A percentile compares a stretch with the other conserved stretches of the same genome.
Conservation (phyloP, 306 rosid species). For the Trifolium subterraneum region DNA sequence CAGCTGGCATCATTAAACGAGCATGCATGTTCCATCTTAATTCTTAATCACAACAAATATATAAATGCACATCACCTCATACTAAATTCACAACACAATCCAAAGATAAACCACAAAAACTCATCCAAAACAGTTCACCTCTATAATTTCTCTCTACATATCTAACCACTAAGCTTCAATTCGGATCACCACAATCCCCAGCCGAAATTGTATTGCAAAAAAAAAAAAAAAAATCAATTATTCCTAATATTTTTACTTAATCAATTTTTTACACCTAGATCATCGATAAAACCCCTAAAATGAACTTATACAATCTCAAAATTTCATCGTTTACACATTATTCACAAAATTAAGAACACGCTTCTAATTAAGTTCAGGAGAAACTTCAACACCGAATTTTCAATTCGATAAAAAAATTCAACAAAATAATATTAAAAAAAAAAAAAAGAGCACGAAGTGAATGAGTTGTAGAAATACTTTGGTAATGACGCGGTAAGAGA, state of each 20-base stretch:
- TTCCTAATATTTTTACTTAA: constrained; percentile 16
- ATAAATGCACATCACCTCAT: background rate
- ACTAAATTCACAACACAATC: constrained; percentile 7
- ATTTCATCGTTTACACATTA: background rate
- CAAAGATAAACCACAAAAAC: background rate
- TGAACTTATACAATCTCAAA: constrained; percentile 18
- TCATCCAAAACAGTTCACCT: constrained; percentile 22
- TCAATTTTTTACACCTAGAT: constrained; percentile 2
- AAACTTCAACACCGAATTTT: constrained; percentile 29
- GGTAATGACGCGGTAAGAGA: constrained; percentile 94
- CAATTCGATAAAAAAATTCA: background rate
- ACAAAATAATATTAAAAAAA: background rate
- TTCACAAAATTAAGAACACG: background rate
- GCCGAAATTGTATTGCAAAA: background rate
- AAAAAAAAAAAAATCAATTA: background rate
- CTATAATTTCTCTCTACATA: constrained; percentile 1
- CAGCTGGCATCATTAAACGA: constrained; percentile 16
- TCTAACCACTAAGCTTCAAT: constrained; percentile 22
- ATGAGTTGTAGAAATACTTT: constrained; percentile 49
- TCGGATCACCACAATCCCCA: constrained; percentile 9
- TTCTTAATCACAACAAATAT: constrained; percentile 18
- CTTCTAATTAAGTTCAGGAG: background rate
- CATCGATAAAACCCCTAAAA: constrained; percentile 8
- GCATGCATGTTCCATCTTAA: constrained; percentile 10
- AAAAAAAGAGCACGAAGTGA: background rate